Conservation (phyloP, 2,329 filamentous ascomycete genomes). For the Epichloe sibirici region DNA sequence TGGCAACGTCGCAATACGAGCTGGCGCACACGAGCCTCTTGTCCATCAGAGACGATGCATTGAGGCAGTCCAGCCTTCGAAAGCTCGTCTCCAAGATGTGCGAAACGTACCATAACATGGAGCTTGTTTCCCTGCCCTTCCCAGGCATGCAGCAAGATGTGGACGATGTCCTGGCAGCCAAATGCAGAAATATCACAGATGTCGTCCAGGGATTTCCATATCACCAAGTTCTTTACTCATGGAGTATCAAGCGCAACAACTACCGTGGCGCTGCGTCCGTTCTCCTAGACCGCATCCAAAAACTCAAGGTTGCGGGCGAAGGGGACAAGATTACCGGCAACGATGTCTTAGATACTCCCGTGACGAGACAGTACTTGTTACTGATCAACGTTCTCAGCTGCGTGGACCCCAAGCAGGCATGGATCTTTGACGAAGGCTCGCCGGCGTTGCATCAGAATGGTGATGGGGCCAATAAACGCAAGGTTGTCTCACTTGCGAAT, state of each 20-base stretch:
- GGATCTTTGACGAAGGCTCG: conserved; percentile 45
- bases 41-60: conserved; percentile 55
- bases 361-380: conserved; percentile 70
- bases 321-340: conserved; percentile 42
- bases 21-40: conserved; percentile 70
- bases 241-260: conserved; percentile 72
- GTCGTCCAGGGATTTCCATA: conserved; percentile 62
- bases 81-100: conserved; percentile 60
- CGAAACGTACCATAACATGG: conserved; percentile 49
- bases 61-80: conserved; percentile 61
- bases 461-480: conserved; percentile 40
- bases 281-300: conserved; percentile 50
- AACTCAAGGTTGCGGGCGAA: conserved; percentile 45
- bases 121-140: conserved; percentile 67
- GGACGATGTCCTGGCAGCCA: conserved; percentile 62
- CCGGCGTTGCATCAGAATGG: conserved; percentile 13
- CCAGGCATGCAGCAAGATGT: conserved; percentile 65
- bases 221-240: conserved; percentile 83
- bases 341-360: conserved; percentile 48
- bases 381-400: conserved; percentile 89
- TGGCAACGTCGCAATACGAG: conserved; percentile 69
- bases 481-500: conserved; percentile 75
- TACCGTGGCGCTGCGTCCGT: conserved; percentile 66
- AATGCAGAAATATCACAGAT: conserved; percentile 58
- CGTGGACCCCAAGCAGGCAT: conserved; percentile 68